Evolutionary conservation across 2,329 filamentous ascomycete species (phyloP).

Genomic region (Phaeosphaeriaceae sp.): DNA sequence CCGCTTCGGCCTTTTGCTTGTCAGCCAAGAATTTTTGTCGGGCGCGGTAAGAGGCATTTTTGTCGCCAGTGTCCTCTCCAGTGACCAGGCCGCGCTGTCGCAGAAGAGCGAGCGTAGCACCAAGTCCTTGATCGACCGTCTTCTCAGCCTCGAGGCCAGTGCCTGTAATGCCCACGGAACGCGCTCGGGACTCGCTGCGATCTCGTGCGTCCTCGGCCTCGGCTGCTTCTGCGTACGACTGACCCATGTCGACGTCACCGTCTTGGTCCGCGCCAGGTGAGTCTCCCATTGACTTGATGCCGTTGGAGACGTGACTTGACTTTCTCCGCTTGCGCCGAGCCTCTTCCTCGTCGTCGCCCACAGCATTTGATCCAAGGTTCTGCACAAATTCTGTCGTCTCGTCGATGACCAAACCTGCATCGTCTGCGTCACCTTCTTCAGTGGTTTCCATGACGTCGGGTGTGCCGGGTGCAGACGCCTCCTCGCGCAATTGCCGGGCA

Average conservation of each 20-base stretch:
- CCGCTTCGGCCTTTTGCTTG: slow-evolving; percentile 76
- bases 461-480: slow-evolving; percentile 58
- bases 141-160: slow-evolving; percentile 87
- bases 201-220: slow-evolving; percentile 55
- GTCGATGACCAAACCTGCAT: slow-evolving; percentile 85
- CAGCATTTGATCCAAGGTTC: slow-evolving; percentile 67
- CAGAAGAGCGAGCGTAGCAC: slow-evolving; percentile 81
- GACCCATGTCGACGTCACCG: slow-evolving; percentile 62
- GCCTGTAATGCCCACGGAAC: slow-evolving; percentile 62
- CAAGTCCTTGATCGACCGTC: slow-evolving; percentile 78
- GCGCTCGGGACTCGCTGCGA: slow-evolving; percentile 38
- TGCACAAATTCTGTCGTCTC: slow-evolving; percentile 96
- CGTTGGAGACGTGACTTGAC: slow-evolving; percentile 36
- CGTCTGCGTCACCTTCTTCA: slow-evolving; percentile 55
- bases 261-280: slow-evolving; percentile 55
- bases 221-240: slow-evolving; percentile 60
- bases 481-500: slow-evolving; percentile 76
- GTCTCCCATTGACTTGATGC: slow-evolving; percentile 29
- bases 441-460: slow-evolving; percentile 65
- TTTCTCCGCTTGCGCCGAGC: slow-evolving; percentile 59
- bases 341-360: slow-evolving; percentile 30
- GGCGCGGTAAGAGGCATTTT: slow-evolving; percentile 72
- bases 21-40: slow-evolving; percentile 81
- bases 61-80: slow-evolving; percentile 65
- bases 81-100: slow-evolving; percentile 84